These are phyloP conservation scores for Chalaropsis ovoidea DNA, from an alignment of 2,329 filamentous ascomycete genomes.

Conservation along the genomic window DNA sequence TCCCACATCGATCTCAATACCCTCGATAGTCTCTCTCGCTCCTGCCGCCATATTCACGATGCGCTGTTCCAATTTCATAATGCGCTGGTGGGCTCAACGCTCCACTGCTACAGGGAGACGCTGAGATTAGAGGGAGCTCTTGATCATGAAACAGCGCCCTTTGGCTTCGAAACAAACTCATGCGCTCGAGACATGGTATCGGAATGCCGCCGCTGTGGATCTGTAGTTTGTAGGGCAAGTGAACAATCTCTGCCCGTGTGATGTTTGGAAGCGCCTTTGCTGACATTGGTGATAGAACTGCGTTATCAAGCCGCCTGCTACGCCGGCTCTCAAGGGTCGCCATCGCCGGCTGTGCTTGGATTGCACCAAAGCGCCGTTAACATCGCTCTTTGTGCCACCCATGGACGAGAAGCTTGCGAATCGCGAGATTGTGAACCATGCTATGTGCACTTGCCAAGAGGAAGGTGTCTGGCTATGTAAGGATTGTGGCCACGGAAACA, in stretches of 20 bases:
- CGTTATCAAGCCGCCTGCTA: conserved; percentile 68
- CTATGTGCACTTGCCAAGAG: conserved; percentile 43
- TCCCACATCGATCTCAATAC: conserved; percentile 75
- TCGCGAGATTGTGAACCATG: conserved; percentile 47
- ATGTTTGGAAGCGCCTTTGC: background rate
- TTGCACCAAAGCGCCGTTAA: conserved; percentile 63
- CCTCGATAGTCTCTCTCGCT: conserved; percentile 70
- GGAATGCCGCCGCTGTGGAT: conserved; percentile 68
- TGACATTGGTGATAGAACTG: conserved; percentile 57
- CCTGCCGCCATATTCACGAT: conserved; percentile 67
- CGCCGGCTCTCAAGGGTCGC: conserved; percentile 56
- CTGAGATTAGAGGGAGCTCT: conserved; percentile 44
- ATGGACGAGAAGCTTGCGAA: conserved; percentile 39
- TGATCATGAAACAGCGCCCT: conserved; percentile 38
- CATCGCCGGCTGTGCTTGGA: conserved; percentile 71
- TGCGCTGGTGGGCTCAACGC: conserved; percentile 61
- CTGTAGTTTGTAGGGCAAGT: conserved; percentile 70
- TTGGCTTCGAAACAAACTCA: conserved; percentile 57
- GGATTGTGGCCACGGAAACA: conserved; percentile 65
- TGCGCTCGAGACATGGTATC: conserved; percentile 84
- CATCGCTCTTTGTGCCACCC: conserved; percentile 40
- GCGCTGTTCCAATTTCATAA: conserved; percentile 69
- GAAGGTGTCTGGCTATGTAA: conserved; percentile 73
- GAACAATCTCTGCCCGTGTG: background rate
- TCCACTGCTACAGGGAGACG: conserved; percentile 69